Evolutionary conservation across 306 rosid species (phyloP).

Genomic region (Ammopiptanthus mongolicus): DNA sequence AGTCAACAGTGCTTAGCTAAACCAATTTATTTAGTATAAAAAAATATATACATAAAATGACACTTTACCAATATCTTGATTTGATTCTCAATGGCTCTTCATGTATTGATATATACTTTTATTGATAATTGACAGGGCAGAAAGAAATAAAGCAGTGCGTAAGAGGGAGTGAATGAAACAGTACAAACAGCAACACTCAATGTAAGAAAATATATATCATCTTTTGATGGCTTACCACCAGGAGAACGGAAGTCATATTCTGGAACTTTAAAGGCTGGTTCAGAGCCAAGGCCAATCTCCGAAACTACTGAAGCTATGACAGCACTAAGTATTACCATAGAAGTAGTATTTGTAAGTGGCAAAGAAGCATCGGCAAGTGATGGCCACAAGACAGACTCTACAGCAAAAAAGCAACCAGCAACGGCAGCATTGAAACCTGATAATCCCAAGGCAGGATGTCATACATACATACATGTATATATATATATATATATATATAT

Average conservation of each 20-base stretch:
- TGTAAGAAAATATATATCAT: not conserved
- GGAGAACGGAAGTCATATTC: constrained; percentile 85
- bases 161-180: not conserved
- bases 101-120: not conserved
- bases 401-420: constrained; percentile 90
- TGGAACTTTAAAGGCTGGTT: constrained; percentile 88
- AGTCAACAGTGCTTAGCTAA: no score
- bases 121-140: not conserved
- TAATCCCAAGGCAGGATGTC: not conserved
- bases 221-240: constrained; percentile 47
- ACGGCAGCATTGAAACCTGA: constrained; percentile 94
- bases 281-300: constrained; percentile 77
- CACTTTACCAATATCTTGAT: no score
- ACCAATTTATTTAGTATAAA: no score
- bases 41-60: no score
- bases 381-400: constrained; percentile 90
- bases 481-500: no score
- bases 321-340: constrained; percentile 91
- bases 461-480: no score
- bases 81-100: no score
- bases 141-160: not conserved
- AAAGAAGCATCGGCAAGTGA: constrained; percentile 57
- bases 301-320: constrained; percentile 86
- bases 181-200: not conserved
- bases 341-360: constrained; percentile 75